Percentiles rank a stretch among this genome's conserved stretches.
Conservation (phyloP, 2,329 filamentous ascomycete species). For the Paramyrothecium roridum region DNA sequence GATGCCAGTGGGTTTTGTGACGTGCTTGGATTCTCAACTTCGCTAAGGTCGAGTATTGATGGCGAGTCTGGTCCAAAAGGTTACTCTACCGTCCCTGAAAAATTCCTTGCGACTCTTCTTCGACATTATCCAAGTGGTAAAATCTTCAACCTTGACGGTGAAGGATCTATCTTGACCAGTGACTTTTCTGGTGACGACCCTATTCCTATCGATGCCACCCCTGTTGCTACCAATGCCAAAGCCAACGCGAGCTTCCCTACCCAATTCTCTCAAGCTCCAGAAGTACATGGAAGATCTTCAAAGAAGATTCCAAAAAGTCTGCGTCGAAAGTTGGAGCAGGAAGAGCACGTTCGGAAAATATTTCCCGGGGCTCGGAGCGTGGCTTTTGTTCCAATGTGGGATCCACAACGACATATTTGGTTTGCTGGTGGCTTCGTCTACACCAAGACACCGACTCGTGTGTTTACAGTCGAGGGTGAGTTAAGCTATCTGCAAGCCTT, state of each 20-base stretch:
- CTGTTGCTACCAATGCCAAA: not conserved
- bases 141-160: not conserved
- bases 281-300: too few species aligned
- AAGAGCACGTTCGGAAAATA: too few species aligned
- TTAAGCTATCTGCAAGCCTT: slow-evolving; percentile 2
- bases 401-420: slow-evolving; percentile 28
- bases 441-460: slow-evolving; percentile 28
- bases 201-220: not conserved
- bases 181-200: too few species aligned
- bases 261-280: too few species aligned
- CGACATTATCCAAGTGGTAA: not conserved
- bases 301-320: too few species aligned
- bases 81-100: not conserved
- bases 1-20: too few species aligned
- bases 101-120: not conserved
- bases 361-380: slow-evolving; percentile 23
- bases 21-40: too few species aligned
- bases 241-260: not conserved
- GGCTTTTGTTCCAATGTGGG: slow-evolving; percentile 33
- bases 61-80: too few species aligned
- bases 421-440: slow-evolving; percentile 37
- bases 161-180: not conserved
- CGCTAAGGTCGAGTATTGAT: too few species aligned
- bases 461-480: not conserved
- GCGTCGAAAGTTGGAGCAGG: too few species aligned